Conservation (phyloP, 345 rosid genomes). For the Pseudoturritis turrita region DNA sequence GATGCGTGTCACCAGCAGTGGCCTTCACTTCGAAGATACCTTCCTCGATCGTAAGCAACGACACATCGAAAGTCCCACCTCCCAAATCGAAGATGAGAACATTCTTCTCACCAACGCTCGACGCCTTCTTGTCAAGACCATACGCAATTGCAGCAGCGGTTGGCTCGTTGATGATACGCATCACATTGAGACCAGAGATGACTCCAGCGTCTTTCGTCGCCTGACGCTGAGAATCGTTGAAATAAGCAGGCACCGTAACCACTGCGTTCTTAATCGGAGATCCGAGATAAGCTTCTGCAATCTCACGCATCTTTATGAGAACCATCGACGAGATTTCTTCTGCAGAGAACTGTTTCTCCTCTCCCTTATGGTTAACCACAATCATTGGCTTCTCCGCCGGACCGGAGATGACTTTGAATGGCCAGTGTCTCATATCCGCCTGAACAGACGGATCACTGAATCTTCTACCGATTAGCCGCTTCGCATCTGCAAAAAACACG, state of each 20-base stretch:
- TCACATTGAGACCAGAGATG: slow-evolving; percentile 38
- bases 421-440: slow-evolving; percentile 39
- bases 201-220: slow-evolving; percentile 40
- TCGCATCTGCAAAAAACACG: slow-evolving; percentile 36
- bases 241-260: slow-evolving; percentile 42
- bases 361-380: slow-evolving; percentile 37
- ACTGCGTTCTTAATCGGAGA: slow-evolving; percentile 33
- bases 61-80: slow-evolving; percentile 66
- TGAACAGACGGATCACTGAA: slow-evolving; percentile 40
- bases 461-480: slow-evolving; percentile 41
- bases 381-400: slow-evolving; percentile 42
- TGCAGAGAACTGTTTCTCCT: slow-evolving; percentile 40
- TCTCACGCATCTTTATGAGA: slow-evolving; percentile 39
- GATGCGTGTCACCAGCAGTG: slow-evolving; percentile 62
- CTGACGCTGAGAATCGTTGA: slow-evolving; percentile 48
- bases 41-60: slow-evolving; percentile 54
- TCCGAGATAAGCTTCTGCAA: slow-evolving; percentile 36
- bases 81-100: slow-evolving; percentile 63
- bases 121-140: slow-evolving; percentile 40
- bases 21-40: slow-evolving; percentile 59
- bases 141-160: slow-evolving; percentile 46
- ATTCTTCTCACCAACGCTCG: slow-evolving; percentile 53
- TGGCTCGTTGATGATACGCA: slow-evolving; percentile 44
- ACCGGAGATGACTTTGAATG: slow-evolving; percentile 38
- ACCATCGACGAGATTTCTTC: slow-evolving; percentile 44